A percentile compares a stretch with the other conserved stretches of the same genome.
Conservation (phyloP, 257 asterid species). For the Nicotiana undulata region DNA sequence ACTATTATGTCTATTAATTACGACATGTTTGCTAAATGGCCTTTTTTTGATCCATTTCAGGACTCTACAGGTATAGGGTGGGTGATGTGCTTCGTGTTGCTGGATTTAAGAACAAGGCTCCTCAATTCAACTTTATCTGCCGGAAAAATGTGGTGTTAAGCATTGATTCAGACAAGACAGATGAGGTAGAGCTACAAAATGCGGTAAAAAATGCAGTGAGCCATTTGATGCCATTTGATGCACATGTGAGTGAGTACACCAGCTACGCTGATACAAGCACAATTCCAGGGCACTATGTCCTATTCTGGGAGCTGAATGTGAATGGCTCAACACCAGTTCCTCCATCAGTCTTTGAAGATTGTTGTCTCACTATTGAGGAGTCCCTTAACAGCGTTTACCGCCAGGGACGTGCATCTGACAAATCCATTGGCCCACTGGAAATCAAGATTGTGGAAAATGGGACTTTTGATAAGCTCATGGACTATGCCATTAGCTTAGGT, state of each 20-base stretch:
- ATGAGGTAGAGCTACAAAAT: slow-evolving; percentile 83
- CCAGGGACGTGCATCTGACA: slow-evolving; percentile 63
- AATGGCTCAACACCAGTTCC: slow-evolving; percentile 52
- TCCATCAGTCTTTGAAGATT: slow-evolving; percentile 76
- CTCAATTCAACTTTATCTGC: slow-evolving; percentile 87
- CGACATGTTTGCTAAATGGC: background rate
- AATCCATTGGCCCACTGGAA: slow-evolving; percentile 79
- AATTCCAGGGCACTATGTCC: slow-evolving; percentile 78
- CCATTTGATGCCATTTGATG: slow-evolving; percentile 62
- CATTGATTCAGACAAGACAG: slow-evolving; percentile 83
- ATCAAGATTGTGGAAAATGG: slow-evolving; percentile 72
- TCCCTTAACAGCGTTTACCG: slow-evolving; percentile 77
- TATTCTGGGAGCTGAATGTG: slow-evolving; percentile 66
- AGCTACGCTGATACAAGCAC: slow-evolving; percentile 66
- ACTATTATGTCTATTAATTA: background rate
- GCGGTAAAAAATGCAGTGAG: slow-evolving; percentile 61
- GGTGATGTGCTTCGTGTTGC: slow-evolving; percentile 88
- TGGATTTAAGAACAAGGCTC: slow-evolving; percentile 90
- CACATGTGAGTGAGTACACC: slow-evolving; percentile 60
- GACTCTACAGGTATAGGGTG: slow-evolving; percentile 75
- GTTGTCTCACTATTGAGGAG: slow-evolving; percentile 77
- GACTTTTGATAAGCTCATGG: slow-evolving; percentile 91
- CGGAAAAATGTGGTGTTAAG: slow-evolving; percentile 78
- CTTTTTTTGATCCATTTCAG: slow-evolving; percentile 19
- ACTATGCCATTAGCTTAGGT: slow-evolving; percentile 74